Evolutionary conservation across 768 basidiomycete species (phyloP), one percentile per base, ranked within the genome.

Genomic region (Cyathus striatus): DNA sequence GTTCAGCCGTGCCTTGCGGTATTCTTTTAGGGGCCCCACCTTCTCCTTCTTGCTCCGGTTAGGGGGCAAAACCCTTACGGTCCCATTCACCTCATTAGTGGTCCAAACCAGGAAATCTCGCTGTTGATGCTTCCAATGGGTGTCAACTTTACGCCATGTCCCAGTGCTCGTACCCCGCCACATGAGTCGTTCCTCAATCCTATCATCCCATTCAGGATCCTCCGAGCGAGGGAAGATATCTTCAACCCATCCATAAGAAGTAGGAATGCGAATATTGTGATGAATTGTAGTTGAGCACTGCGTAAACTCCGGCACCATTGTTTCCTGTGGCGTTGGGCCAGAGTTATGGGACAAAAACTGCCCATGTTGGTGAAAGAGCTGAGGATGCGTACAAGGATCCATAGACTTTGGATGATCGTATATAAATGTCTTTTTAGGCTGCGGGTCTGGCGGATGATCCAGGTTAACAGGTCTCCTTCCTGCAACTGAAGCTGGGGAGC

Each of bases 121-220:
- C 43, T 84, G 83, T 5, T 69, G 64, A 18, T 65, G 51, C 49
- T 57, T 41, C 83, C 83, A 83, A 4, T 62, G 62, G 7, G 68
- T 62, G 1, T 49, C 42, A 2, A 54, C 43, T 13, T 60, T 52
- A 24, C 75, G 70, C 40, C 51, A 63, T 16, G 78, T 83, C 6
- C 87, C 88, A 0, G 86, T 88, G 34, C 78, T 85, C 30, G 76
- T 76, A 2, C 88, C 88, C 27, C 88, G 70, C 88, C 88, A 90
- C 30, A 79, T 64, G 14, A 88, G 49, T 3, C 75, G 64, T 46
- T 83, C 77, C 54, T 84, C 75, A 1, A 62, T 23, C 63, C 83
- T 89, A 24, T 75, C 67, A 14, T 79, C 75, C 77, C 83, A 90
- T 0, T 68, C 70, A 6, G 82, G 74, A 57, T 87, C 79, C 49